Percentiles rank a stretch among this genome's conserved stretches.
Conservation (phyloP, 805 yeast species). For the Zygosaccharomyces lentus region DNA sequence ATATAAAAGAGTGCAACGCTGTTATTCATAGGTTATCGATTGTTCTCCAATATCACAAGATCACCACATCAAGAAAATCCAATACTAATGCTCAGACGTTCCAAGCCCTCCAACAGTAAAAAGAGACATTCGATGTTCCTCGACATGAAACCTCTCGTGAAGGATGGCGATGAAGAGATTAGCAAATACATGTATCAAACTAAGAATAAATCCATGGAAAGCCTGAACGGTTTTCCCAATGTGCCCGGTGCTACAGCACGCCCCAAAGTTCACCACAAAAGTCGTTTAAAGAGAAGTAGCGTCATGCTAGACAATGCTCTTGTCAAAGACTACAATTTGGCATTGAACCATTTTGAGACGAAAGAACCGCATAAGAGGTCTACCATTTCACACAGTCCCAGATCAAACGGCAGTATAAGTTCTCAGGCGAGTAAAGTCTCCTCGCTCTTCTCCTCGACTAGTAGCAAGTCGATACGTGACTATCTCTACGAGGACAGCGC, state of each 20-base stretch:
- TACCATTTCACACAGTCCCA: conserved; percentile 6
- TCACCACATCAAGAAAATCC: not conserved
- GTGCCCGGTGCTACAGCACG: conserved; percentile 1
- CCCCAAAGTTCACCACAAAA: conserved; percentile 9
- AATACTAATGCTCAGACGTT: conserved; percentile 16
- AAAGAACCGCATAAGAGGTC: conserved; percentile 4
- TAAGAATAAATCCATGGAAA: conserved; percentile 14
- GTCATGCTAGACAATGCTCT: conserved; percentile 26
- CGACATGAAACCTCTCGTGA: conserved; percentile 10
- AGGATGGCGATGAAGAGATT: conserved; percentile 2
- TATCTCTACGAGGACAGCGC: conserved; percentile 24
- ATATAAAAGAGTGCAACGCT: not conserved
- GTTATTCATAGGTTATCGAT: no score
- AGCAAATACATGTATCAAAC: conserved; percentile 7
- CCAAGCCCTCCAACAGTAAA: conserved; percentile 13
- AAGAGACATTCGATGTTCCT: conserved; percentile 28
- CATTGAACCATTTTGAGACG: conserved; percentile 18
- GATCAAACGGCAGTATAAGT: conserved; percentile 10
- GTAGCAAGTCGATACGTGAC: conserved; percentile 24
- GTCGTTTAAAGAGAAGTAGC: conserved; percentile 25
- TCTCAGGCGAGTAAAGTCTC: conserved; percentile 15
- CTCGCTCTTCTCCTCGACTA: conserved; percentile 21
- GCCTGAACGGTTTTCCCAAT: conserved; percentile 1
- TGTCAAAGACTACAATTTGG: conserved; percentile 28
- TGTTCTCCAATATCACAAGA: not conserved